Percentiles rank a stretch among this genome's conserved stretches.
Evolutionary conservation across 371 early-diverging fungal species (phyloP).

Genomic region (Circinella umbellata): DNA sequence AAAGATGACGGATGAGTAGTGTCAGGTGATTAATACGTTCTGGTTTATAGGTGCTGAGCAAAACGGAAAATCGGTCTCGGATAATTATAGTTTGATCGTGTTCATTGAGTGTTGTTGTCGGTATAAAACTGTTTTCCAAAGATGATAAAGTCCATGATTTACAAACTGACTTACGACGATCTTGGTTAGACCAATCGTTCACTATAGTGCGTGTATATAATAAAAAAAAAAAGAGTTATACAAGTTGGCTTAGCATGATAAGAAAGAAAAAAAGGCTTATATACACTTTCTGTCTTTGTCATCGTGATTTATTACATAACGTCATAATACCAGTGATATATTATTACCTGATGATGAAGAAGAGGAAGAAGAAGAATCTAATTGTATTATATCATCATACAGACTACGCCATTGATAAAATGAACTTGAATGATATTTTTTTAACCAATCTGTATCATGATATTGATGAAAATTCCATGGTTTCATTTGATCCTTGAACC

Average conservation of each 20-base stretch:
- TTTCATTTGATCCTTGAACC: slow-evolving; percentile 32
- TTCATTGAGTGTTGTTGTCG: neutral
- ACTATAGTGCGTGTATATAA: slow-evolving; percentile 15
- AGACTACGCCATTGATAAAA: slow-evolving; percentile 39
- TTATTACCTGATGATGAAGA: slow-evolving; percentile 9
- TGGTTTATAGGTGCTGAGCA: slow-evolving; percentile 53
- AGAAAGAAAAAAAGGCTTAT: too few relatives aligned
- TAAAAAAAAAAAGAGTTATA: too few relatives aligned
- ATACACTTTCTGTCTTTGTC: neutral
- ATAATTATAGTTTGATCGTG: slow-evolving; percentile 4
- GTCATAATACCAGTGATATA: slow-evolving; percentile 1
- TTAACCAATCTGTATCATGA: slow-evolving; percentile 31
- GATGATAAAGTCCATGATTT: neutral
- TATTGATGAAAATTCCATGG: slow-evolving; percentile 43
- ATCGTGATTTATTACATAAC: neutral
- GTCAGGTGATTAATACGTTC: slow-evolving; percentile 48
- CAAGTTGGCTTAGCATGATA: neutral
- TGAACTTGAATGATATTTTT: slow-evolving; percentile 27
- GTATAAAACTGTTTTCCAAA: slow-evolving; percentile 6
- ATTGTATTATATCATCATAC: slow-evolving; percentile 15
- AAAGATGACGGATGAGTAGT: slow-evolving; percentile 37
- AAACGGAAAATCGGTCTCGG: slow-evolving; percentile 45
- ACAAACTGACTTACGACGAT: slow-evolving; percentile 26
- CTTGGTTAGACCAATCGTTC: slow-evolving; percentile 24
- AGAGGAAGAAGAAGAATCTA: neutral